phyloP scores from a whole-genome alignment of 305 asterid species.

The Solanum chacoense region DNA sequence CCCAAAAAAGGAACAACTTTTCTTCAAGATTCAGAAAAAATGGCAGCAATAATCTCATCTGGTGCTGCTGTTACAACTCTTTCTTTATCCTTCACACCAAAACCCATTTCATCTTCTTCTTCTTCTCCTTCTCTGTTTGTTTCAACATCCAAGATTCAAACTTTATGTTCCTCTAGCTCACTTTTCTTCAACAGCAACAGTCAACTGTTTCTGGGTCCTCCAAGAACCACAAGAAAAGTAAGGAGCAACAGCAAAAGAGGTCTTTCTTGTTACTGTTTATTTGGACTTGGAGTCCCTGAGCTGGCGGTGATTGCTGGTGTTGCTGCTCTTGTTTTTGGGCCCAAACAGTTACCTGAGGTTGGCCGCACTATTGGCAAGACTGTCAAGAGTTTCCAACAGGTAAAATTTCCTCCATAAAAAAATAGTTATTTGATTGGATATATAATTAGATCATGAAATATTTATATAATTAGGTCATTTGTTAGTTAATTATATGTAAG shows the following conservation, averaged over 20 bases:
- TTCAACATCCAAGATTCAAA: neutral
- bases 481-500: neutral
- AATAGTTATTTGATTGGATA: neutral
- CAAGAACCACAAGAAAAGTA: neutral
- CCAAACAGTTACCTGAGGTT: constrained; percentile 75
- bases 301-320: constrained; percentile 84
- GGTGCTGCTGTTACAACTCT: neutral
- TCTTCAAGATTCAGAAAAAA: neutral
- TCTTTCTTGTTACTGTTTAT: constrained; percentile 54
- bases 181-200: constrained; percentile 40
- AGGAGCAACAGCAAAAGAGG: constrained; percentile 19
- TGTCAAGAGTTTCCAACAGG: constrained; percentile 92
- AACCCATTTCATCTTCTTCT: neutral
- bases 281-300: constrained; percentile 95
- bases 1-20: neutral
- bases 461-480: neutral
- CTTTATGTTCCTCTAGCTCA: constrained; percentile 39
- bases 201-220: constrained; percentile 18
- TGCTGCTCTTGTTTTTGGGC: constrained; percentile 73
- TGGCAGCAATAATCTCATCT: constrained; percentile 28
- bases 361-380: constrained; percentile 86
- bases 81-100: neutral
- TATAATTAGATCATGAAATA: neutral
- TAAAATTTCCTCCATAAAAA: neutral
- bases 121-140: neutral